Base-by-base conservation (phyloP, 2,329 filamentous ascomycete genomes). In the Colletotrichum tanaceti region DNA sequence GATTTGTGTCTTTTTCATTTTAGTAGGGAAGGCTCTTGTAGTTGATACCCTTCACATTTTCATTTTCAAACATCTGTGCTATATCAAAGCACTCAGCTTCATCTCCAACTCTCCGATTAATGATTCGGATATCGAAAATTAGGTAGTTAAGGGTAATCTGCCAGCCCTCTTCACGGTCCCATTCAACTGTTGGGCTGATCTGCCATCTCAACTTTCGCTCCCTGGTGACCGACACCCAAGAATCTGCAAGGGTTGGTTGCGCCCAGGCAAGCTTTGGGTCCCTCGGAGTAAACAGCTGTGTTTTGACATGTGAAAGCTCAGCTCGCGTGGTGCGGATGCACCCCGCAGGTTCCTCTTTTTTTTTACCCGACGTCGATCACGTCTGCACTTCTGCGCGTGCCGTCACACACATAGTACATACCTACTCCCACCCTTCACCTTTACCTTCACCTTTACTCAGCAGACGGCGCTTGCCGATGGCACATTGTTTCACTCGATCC, bases 291-390 rank as follows among this genome's bases (percentile, higher is more conserved):
- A 50, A n/a, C 49, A 35, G 58, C 32, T 47, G 2, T 46, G 3
- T 41, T 66, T 46, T 68, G 65, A 61, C 66, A 69, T 69, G 66
- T 69, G 66, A 69, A 69, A 69, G 65, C 43, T 50, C 41, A 58
- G 53, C 43, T 63, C 52, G 63, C 66, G 63, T 69, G 66, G 66
- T 61, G 57, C 57, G 50, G 55, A 65, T 53, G 63, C 63, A 69
- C 62, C 66, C 66, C 66, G 63, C 66, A 69, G 57, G 63, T 69
- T 69, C 66, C 66, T 69, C 63, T 66, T 69, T 68, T 65, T 59
- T 65, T 58, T n/a, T 9, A 18, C 14, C 16, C 47, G 24, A 46
- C 35, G 66, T 61, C 66, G 63, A 66, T 66, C 66, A 61, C 57
- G 50, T 66, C 57, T 41, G 65, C 41, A 49, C 38, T 38, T 16